These are phyloP conservation scores for Bimuria novae-zelandiae DNA, from an alignment of 2,329 filamentous ascomycete genomes.

Conservation along the genomic window DNA sequence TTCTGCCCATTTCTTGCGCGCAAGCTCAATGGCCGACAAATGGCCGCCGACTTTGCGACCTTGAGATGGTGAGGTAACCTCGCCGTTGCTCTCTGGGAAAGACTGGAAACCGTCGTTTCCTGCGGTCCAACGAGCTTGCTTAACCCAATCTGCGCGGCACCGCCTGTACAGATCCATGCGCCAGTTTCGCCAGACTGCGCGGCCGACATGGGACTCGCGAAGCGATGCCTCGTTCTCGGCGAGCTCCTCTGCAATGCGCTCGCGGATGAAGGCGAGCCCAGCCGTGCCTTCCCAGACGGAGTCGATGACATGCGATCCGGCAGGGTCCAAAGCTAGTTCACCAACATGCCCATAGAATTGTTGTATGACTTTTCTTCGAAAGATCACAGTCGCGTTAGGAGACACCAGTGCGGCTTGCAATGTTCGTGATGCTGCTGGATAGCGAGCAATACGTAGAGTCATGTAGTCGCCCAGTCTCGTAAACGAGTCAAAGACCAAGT, in stretches of 20 bases:
- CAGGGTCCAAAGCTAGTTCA: conserved; percentile 63
- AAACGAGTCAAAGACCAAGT: conserved; percentile 69
- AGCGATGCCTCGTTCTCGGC: conserved; percentile 62
- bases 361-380: conserved; percentile 66
- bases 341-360: conserved; percentile 66
- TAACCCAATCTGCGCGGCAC: conserved; percentile 66
- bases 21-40: conserved; percentile 56
- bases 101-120: conserved; percentile 56
- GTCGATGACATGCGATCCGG: conserved; percentile 71
- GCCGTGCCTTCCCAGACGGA: conserved; percentile 67
- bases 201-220: conserved; percentile 67
- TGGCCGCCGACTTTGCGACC: conserved; percentile 34
- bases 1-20: conserved; percentile 60
- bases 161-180: conserved; percentile 73
- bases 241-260: conserved; percentile 68
- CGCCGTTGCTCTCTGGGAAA: conserved; percentile 50
- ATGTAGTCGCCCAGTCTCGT: conserved; percentile 56
- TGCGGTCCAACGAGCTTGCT: conserved; percentile 59
- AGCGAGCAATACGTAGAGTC: conserved; percentile 66
- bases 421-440: conserved; percentile 62
- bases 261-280: conserved; percentile 68
- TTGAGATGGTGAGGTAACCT: conserved; percentile 22
- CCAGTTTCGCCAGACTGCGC: conserved; percentile 76
- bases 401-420: conserved; percentile 66
- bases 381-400: conserved; percentile 58